Evolutionary conservation across 73 alveolate genomes (phyloP), one percentile per base, ranked within the genome.

Genomic region (Urostyla sp.): DNA sequence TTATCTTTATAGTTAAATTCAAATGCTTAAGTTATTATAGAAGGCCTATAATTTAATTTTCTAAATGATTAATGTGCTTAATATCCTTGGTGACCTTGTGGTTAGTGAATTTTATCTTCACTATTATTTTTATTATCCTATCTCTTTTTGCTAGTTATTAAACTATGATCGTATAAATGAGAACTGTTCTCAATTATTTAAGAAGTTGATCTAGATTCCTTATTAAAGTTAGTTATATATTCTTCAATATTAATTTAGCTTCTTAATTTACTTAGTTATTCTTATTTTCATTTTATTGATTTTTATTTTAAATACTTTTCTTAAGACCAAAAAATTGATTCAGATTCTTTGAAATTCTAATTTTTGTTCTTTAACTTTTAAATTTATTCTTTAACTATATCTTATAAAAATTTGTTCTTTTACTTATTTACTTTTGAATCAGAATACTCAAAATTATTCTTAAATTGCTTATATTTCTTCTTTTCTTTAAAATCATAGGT

Each of bases 31-130:
- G n/a, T n/a, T n/a, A n/a, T n/a, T n/a, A n/a, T n/a, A n/a, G n/a
- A n/a, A n/a, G 79, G 79, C 24, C 44, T 16, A 37, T 63, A 63
- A 18, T 43, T 60, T 13, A 63, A 57, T 2, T 57, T 63, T 63
- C 79, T 31, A 63, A 27, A 43, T 63, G 37, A 24, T 24, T 20
- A n/a, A 24, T n/a, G n/a, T n/a, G n/a, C n/a, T n/a, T n/a, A 16
- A 43, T 13, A 1, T 48, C 60, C 20, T 63, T 34, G 10, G 21
- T 16, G 30, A 63, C 51, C 10, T 10, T 40, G 44, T 34, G 79
- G 79, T 21, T 63, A 44, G 18, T 63, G 31, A 1, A 5, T n/a
- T 23, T 63, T 7, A 10, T 50, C 18, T 13, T 31, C 23, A 6
- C 56, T 3, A 4, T 59, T 21, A 11, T 32, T 18, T 30, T 59